Evolutionary conservation across 2,329 filamentous ascomycete genomes (phyloP).

Genomic region (Aspergillus tubingensis): DNA sequence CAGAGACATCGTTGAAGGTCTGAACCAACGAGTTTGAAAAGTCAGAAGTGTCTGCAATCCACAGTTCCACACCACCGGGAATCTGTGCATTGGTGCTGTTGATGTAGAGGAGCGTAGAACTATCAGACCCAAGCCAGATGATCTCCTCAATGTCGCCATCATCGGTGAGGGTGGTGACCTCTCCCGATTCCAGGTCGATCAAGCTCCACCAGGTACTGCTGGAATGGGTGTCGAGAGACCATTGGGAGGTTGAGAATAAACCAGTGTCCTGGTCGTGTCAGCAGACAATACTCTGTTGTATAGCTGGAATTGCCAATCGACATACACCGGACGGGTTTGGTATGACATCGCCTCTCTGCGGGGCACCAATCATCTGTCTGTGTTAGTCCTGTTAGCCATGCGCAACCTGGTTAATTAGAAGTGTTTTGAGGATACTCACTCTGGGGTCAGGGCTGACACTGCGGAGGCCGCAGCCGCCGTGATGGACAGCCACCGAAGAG

Average conservation of each 20-base stretch:
- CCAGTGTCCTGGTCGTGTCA: slow-evolving; percentile 40
- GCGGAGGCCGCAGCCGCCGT: slow-evolving; percentile 24
- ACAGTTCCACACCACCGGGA: slow-evolving; percentile 43
- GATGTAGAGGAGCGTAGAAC: slow-evolving; percentile 62
- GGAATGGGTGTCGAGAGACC: slow-evolving; percentile 75
- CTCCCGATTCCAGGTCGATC: slow-evolving; percentile 67
- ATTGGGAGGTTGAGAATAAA: slow-evolving; percentile 65
- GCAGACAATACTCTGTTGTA: neutral
- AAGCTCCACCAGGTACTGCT: slow-evolving; percentile 66
- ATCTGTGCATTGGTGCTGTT: slow-evolving; percentile 45
- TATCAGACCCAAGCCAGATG: slow-evolving; percentile 72
- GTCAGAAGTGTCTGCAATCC: slow-evolving; percentile 37
- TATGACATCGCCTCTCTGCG: slow-evolving; percentile 38
- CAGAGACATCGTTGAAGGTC: too few species aligned
- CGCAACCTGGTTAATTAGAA: neutral
- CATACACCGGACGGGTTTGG: slow-evolving; percentile 45
- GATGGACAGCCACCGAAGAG: slow-evolving; percentile 27
- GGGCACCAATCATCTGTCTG: slow-evolving; percentile 41
- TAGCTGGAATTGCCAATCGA: neutral
- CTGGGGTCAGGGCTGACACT: slow-evolving; percentile 31
- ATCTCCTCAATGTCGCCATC: slow-evolving; percentile 68
- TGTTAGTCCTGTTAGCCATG: neutral
- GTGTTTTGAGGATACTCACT: slow-evolving; percentile 25
- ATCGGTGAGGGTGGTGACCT: slow-evolving; percentile 66
- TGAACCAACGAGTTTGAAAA: slow-evolving; percentile 35